Base-by-base conservation (phyloP, 2,329 filamentous ascomycete species). In the Pestalotiopsis sp. region DNA sequence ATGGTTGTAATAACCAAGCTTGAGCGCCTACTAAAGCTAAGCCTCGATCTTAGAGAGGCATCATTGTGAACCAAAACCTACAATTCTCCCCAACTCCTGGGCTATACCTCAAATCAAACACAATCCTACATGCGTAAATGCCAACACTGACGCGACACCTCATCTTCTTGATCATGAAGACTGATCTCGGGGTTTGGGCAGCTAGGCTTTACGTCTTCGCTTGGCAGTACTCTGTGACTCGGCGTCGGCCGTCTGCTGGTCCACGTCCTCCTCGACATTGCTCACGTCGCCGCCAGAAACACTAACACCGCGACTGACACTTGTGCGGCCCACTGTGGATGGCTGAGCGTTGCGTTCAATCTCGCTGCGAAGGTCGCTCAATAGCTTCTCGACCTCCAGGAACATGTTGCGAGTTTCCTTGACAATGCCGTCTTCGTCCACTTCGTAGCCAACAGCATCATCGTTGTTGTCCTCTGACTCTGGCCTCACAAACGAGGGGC, bases 321-420 rank as follows among this genome's bases (percentile, higher is more conserved):
- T 68, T 23, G 39, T 71, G 12, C 69, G 74, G 65, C 71, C 73
- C 23, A 73, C 76, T 38, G 78, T 77, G 1, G 79, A 76, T 3
- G 79, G 75, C 13, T 80, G 81, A 12, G 80, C 80, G 41, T 80
- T 81, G 13, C 82, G 79, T 68, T 88, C 85, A 70, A 86, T 86
- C 76, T 97, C 92, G 66, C 90, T 92, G 38, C 93, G 88, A 84
- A 95, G 91, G 73, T 92, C 91, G 52, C 88, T 89, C 17, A 97
- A 87, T 23, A 92, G 88, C 77, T 92, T 90, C 81, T 97, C 92
- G 1, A 97, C 93, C 79, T 95, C 93, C 69, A 92, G 87, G 75
- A 94, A 97, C 94, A 98, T 98, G 78, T 93, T 92, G 68, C 92
- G 86, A 1, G 95, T 94, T 76, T 97, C 94, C 69, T 93, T 91